Conservation (phyloP, 352 stramenopile genomes). For the Globisporangium uncinulatum region DNA sequence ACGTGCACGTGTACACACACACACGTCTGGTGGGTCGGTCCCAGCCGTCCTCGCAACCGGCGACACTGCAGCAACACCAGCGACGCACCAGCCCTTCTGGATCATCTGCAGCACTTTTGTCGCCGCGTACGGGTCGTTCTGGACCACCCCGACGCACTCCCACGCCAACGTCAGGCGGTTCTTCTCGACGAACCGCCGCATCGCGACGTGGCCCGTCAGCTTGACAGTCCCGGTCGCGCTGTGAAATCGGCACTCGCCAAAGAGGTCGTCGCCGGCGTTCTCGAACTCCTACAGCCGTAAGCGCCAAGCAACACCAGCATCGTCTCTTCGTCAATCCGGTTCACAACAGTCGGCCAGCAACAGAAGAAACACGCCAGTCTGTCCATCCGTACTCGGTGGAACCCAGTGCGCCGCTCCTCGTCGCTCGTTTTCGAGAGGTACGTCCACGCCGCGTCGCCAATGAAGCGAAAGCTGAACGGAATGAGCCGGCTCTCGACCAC, state of each 20-base stretch:
- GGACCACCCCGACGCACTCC: conserved; percentile 32
- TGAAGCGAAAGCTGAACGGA: conserved; percentile 22
- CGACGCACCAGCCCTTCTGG: conserved; percentile 51
- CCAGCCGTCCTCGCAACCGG: too few relatives aligned
- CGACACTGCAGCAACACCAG: too few relatives aligned
- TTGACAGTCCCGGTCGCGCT: conserved; percentile 23
- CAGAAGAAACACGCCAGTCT: too few relatives aligned
- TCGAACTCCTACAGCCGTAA: conserved; percentile 26
- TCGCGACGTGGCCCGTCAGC: conserved; percentile 33
- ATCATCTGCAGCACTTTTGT: conserved; percentile 25
- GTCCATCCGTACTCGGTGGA: conserved; percentile 37
- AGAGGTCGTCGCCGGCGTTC: conserved; percentile 35
- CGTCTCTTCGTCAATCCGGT: too few relatives aligned
- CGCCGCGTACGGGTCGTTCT: conserved; percentile 13
- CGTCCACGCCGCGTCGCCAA: conserved; percentile 24
- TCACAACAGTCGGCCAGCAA: too few relatives aligned
- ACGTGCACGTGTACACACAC: too few relatives aligned
- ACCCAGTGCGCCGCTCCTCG: conserved; percentile 16
- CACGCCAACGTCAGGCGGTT: conserved; percentile 44
- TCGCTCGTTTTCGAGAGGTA: conserved; percentile 20
- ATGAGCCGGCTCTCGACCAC: conserved; percentile 32
- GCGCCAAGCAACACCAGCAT: too few relatives aligned
- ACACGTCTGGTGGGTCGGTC: too few relatives aligned
- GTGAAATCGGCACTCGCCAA: conserved; percentile 35
- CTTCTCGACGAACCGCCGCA: conserved; percentile 36